Percentiles rank a stretch among this genome's conserved stretches.
These are phyloP conservation scores for Grifola frondosa DNA, from an alignment of 1,284 basidiomycete genomes.

Conservation along the genomic window DNA sequence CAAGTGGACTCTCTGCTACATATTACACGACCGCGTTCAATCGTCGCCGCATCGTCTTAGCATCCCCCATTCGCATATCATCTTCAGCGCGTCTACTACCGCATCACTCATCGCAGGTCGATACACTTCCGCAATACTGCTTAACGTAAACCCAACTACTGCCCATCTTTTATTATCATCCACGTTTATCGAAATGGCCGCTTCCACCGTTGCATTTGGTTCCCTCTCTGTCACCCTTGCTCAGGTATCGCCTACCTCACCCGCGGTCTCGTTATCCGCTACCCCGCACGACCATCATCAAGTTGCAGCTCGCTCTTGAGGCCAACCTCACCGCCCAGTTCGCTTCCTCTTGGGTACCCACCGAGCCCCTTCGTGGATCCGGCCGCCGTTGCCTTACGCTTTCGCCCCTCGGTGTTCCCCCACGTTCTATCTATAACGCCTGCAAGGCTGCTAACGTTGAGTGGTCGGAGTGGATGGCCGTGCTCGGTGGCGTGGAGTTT, in stretches of 20 bases:
- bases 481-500: conserved; percentile 66
- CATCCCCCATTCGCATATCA: conserved; percentile 27
- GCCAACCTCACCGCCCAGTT: conserved; percentile 67
- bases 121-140: conserved; percentile 35
- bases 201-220: conserved; percentile 41
- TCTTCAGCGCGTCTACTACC: conserved; percentile 26
- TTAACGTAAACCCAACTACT: conserved; percentile 15
- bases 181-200: conserved; percentile 39
- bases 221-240: conserved; percentile 65
- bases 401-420: conserved; percentile 64
- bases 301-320: conserved; percentile 68
- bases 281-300: conserved; percentile 59
- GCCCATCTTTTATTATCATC: conserved; percentile 15
- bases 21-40: conserved; percentile 26
- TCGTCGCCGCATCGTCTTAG: conserved; percentile 16
- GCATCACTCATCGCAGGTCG: conserved; percentile 64
- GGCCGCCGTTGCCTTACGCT: conserved; percentile 73
- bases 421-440: conserved; percentile 66
- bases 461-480: conserved; percentile 74
- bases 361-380: conserved; percentile 63
- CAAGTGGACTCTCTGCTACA: conserved; percentile 27
- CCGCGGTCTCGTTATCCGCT: conserved; percentile 53
- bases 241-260: conserved; percentile 71
- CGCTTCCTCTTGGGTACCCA: conserved; percentile 60
- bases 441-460: conserved; percentile 66